Base-by-base conservation (phyloP, 2,329 filamentous ascomycete species). In the Clathrospora elynae region DNA sequence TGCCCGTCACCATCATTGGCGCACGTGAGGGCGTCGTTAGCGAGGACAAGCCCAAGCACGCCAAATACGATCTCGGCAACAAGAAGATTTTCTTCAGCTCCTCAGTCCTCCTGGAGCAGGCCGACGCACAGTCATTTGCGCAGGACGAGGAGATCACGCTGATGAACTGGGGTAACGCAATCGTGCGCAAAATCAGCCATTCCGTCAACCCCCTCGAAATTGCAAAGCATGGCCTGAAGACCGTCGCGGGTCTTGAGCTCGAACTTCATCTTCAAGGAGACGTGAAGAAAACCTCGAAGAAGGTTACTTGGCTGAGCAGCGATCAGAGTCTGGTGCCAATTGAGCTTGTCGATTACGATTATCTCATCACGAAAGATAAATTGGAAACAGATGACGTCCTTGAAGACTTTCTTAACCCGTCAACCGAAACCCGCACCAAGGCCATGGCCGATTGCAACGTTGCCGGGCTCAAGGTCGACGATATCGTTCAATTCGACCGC, bases 161-260 rank as follows among this genome's bases (percentile, higher is more conserved):
- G 28, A 96, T 96, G 92, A 87, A 87, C 70, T 97, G 92, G 92
- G 93, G 92, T 59, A 95, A 95, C 63, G 89, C 87, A 9, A 82
- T 90, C 55, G 87, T 93, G 16, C 82, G 84, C 41, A 82, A 84
- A 46, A 82, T 89, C 49, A 66, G 61, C 12, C 67, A 82, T 75
- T 71, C 77, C 51, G 59, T 74, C 63, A 82, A 72, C 57, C 74
- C 74, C 5, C 64, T 77, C 46, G 46, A 49, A 24, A 49, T 49
- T 18, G 63, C 59, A 40, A 76, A 81, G 33, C 74, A 75, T 19
- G 66, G 66, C 32, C 47, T 68, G 28, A 72, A 73, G 47, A 71
- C 68, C 33, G 84, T 96, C 60, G 86, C 84, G 9, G 76, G 74
- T 23, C 78, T 96, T 25, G 86, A 87, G 44, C 78, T 93, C 39